Conservation (phyloP, 2,329 filamentous ascomycete genomes). For the Exophiala mesophila region DNA sequence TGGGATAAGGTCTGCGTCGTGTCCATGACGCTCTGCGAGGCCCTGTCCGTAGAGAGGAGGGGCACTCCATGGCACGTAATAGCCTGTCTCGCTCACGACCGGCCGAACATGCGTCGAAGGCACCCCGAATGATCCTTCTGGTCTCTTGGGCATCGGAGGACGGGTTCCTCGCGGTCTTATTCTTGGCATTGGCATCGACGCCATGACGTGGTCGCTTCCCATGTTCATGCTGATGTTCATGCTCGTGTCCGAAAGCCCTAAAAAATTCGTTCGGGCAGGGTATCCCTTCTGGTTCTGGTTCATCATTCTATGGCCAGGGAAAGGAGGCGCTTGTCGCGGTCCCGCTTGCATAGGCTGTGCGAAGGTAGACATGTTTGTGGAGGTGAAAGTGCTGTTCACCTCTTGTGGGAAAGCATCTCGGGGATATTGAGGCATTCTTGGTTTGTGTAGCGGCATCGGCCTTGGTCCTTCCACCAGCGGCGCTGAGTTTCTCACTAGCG, state of each 20-base stretch:
- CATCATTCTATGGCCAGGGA: constrained; percentile 8
- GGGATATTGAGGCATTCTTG: constrained; percentile 3
- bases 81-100: too few species aligned
- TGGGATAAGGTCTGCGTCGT: constrained; percentile 8
- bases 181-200: constrained; percentile 14
- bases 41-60: too few species aligned
- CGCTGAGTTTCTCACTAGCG: constrained; percentile 26
- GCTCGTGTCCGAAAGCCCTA: constrained; percentile 11
- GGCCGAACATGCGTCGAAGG: too few species aligned
- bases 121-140: constrained; percentile 15
- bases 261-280: too few species aligned
- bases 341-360: not conserved
- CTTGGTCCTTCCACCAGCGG: constrained; percentile 21
- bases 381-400: constrained; percentile 37
- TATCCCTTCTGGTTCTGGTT: constrained; percentile 12
- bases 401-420: constrained; percentile 14
- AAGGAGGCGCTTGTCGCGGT: constrained; percentile 4
- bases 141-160: constrained; percentile 13
- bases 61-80: too few species aligned
- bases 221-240: constrained; percentile 20
- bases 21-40: too few species aligned
- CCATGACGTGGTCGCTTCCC: constrained; percentile 8
- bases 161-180: constrained; percentile 14
- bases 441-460: constrained; percentile 10
- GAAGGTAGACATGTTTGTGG: constrained; percentile 34